Base-by-base conservation (phyloP, 192 early-diverging fungal species). In the Linnemannia exigua region DNA sequence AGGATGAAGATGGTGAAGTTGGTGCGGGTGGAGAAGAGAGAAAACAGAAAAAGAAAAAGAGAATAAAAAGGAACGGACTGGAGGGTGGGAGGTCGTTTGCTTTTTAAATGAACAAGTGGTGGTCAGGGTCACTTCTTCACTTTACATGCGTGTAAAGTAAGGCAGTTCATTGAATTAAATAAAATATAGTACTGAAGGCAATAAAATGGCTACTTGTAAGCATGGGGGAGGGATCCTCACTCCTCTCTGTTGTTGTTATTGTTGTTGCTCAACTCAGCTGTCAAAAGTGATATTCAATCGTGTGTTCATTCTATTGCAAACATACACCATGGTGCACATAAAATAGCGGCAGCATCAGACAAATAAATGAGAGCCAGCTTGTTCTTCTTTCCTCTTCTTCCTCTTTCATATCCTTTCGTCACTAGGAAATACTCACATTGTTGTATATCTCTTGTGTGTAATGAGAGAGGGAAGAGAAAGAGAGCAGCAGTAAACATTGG, bases 351-450 rank as follows among this genome's bases (percentile, higher is more conserved):
- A 63, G 25, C n/a, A n/a, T 31, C 58, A 63, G 31, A 63, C 25
- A 63, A 63, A 63, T 63, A 63, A 63, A 63, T 63, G 58, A 63
- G 58, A 63, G 58, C 58, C 7, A 63, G 7, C n/a, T 11, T 54
- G 22, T 25, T n/a, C 14, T 25, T 63, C 28, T 28, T 11, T 31
- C 2, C 12, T 12, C 14, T 31, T 63, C 15, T 5, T 50, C 2
- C 58, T 12, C 52, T n/a, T 22, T 20, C 52, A 19, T 17, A 4
- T 54, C 52, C 22, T n/a, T 25, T 31, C 25, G 58, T 12, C 14
- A 63, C 58, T 63, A 31, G 25, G 58, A 63, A 22, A 63, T 63
- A 63, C 58, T 63, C 58, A 14, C 17, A 11, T 50, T 50, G 48
- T 17, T 50, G 48, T 50, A 50, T 46, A n/a, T n/a, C n/a, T 44